phyloP scores from a whole-genome alignment of 768 basidiomycete species.

The Boletus speciosus region DNA sequence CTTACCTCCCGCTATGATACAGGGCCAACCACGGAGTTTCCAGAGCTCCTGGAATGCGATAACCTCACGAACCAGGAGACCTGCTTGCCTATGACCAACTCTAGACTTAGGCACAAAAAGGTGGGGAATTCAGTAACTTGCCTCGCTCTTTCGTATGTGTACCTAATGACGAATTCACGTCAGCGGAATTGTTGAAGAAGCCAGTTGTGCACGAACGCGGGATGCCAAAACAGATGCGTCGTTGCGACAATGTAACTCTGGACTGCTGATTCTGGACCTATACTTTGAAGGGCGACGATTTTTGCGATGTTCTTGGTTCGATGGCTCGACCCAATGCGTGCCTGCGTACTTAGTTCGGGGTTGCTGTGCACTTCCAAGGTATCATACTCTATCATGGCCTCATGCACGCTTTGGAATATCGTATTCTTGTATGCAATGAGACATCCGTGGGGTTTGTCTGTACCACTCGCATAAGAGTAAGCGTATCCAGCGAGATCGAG shows the following conservation, averaged over 20 bases:
- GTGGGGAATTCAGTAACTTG: constrained; percentile 29
- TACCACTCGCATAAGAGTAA: constrained; percentile 64
- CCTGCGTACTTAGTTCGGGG: constrained; percentile 28
- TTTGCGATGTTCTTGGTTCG: constrained; percentile 78
- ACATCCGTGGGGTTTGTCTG: constrained; percentile 80
- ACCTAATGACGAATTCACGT: constrained; percentile 5
- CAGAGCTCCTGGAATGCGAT: constrained; percentile 49
- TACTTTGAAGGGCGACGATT: constrained; percentile 60
- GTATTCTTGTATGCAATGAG: constrained; percentile 69
- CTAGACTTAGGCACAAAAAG: not conserved
- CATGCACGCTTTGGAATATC: constrained; percentile 44
- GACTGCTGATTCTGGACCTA: constrained; percentile 26
- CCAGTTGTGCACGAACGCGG: constrained; percentile 48
- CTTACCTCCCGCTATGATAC: constrained; percentile 79
- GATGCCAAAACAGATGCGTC: constrained; percentile 96
- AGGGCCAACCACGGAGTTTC: constrained; percentile 60
- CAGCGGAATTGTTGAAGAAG: not conserved
- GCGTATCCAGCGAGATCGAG: constrained; percentile 64
- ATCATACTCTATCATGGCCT: constrained; percentile 66
- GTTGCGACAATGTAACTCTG: constrained; percentile 77
- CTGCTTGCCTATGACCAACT: constrained; percentile 57
- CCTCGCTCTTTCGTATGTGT: constrained; percentile 84
- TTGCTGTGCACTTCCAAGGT: constrained; percentile 48
- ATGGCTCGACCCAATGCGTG: constrained; percentile 56
- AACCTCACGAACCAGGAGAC: constrained; percentile 68